These are phyloP conservation scores for Aegilops longissima DNA, from an alignment of 176 grass and related monocot genomes.

Conservation along the genomic window DNA sequence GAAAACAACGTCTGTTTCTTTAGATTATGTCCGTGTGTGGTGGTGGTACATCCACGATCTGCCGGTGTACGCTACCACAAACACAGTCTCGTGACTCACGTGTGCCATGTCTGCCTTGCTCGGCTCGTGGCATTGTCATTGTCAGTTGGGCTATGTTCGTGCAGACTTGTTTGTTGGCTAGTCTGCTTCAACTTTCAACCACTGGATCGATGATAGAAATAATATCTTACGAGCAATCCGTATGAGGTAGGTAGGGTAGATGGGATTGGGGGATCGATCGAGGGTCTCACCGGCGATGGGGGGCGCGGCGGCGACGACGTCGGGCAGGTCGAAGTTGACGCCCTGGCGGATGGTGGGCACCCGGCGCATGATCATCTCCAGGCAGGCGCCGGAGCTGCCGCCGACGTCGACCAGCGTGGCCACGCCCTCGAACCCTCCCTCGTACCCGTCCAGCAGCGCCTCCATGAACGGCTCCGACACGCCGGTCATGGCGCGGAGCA, in stretches of 20 bases:
- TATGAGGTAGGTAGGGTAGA: no score
- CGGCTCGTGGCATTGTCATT: neutral
- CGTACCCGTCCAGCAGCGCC: slow-evolving; percentile 55
- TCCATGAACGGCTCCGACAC: slow-evolving; percentile 92
- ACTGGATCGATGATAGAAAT: neutral
- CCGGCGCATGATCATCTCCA: slow-evolving; percentile 70
- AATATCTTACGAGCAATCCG: neutral
- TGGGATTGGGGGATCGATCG: neutral
- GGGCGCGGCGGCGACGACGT: slow-evolving; percentile 70
- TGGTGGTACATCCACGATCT: neutral
- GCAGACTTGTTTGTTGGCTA: neutral
- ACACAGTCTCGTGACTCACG: neutral
- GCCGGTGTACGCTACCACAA: no score
- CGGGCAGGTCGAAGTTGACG: slow-evolving; percentile 86
- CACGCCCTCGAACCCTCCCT: slow-evolving; percentile 48
- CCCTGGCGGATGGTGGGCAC: slow-evolving; percentile 42
- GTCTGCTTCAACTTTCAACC: neutral
- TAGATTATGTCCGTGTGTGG: neutral
- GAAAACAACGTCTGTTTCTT: neutral
- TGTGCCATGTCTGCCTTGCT: neutral
- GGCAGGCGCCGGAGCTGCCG: slow-evolving; percentile 76
- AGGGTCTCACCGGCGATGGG: slow-evolving; percentile 38
- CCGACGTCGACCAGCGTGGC: slow-evolving; percentile 78
- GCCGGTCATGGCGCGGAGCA: slow-evolving; percentile 72
- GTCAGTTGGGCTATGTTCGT: neutral